Evolutionary conservation across 2,329 filamentous ascomycete species (phyloP).

Genomic region (Hymenoscyphus repandus): DNA sequence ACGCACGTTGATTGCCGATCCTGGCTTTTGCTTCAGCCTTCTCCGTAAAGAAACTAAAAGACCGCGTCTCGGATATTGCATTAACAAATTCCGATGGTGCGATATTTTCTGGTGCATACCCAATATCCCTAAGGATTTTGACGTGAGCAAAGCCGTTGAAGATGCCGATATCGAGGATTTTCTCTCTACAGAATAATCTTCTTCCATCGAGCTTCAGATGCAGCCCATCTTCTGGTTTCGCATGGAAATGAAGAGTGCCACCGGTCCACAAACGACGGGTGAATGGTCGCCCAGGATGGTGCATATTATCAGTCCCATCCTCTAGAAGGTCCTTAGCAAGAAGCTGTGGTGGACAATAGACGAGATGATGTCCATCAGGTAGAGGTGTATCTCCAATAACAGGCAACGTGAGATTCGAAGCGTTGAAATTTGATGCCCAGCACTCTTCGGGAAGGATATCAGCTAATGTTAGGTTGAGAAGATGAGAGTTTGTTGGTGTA

Average conservation of each 20-base stretch:
- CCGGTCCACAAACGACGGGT: conserved; percentile 84
- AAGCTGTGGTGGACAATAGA: conserved; percentile 76
- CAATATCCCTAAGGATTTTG: conserved; percentile 85
- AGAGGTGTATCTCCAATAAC: conserved; percentile 4
- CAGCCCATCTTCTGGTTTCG: conserved; percentile 29
- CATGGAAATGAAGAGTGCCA: conserved; percentile 58
- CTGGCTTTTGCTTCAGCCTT: too few species aligned
- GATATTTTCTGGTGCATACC: conserved; percentile 65
- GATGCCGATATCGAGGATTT: conserved; percentile 52
- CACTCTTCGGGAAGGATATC: conserved; percentile 44
- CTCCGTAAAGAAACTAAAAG: too few species aligned
- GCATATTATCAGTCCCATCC: conserved; percentile 80
- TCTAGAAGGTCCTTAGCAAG: conserved; percentile 57
- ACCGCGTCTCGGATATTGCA: too few species aligned
- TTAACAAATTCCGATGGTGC: too few species aligned
- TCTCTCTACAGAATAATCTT: not conserved
- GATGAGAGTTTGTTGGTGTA: conserved; percentile 56
- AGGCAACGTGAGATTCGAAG: conserved; percentile 16
- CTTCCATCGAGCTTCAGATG: not conserved
- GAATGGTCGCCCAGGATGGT: conserved; percentile 69
- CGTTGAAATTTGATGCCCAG: conserved; percentile 17
- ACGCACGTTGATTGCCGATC: too few species aligned
- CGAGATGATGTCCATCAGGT: conserved; percentile 71
- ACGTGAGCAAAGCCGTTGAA: conserved; percentile 69
- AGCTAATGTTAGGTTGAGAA: conserved; percentile 57